Base-by-base conservation (phyloP, 306 rosid species). In the Luffa aegyptiaca region DNA sequence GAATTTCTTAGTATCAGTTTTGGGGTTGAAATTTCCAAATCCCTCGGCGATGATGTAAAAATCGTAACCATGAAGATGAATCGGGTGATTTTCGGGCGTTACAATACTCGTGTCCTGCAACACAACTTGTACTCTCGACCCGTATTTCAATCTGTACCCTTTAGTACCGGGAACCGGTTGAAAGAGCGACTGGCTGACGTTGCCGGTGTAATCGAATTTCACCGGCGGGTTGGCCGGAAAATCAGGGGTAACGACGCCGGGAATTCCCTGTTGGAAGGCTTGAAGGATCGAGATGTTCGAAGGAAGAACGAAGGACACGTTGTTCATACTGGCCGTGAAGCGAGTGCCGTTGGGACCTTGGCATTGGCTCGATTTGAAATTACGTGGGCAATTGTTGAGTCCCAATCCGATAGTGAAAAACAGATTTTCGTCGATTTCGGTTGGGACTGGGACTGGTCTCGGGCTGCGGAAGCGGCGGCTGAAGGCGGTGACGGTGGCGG, bases 281-380 rank as follows among this genome's bases (percentile, higher is more conserved):
- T 95, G 99, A 18, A 95, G 68, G 41, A 95, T 82, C 9, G 99
- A 93, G 18, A 84, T 52, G 8, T 55, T 91, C 41, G 82, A 81
- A 8, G 99, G 99, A 31, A 95, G 88, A 4, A 88, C 87, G 18
- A 95, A 95, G 3, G 99, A 93, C 2, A 81, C 91, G 11, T 93
- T 95, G 84, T 95, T 95, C 83, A 91, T 90, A 88, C 97, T 95
- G 3, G 99, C 88, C 0, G 96, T 81, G 88, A 95, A 93, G 3
- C 98, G 84, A 51, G 97, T 93, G 3, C 98, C 92, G n/a, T 93
- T 93, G 53, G 97, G 99, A 7, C 96, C 99, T 31, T 94, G 97
- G 69, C 95, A 93, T 8, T 81, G 80, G 1, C 68, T 76, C 16
- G 83, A 0, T 2, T 31, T 18, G 75, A 89, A 86, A 44, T 87